Evolutionary conservation across 768 basidiomycete species (phyloP), one percentile per base, ranked within the genome.

Genomic region (Psilocybe subaeruginosa): DNA sequence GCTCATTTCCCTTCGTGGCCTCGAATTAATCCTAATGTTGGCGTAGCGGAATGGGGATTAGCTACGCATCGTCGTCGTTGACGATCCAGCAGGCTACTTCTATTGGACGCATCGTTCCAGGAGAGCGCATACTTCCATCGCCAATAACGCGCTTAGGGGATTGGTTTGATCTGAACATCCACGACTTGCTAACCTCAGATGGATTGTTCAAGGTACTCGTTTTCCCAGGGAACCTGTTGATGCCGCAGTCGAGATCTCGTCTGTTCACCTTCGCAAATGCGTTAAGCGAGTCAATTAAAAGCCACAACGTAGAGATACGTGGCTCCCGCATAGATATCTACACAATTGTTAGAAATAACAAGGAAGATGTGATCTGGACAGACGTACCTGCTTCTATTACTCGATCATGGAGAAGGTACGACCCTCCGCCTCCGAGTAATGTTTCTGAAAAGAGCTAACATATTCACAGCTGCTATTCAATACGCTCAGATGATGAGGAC

Each of bases 11-110:
- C 12, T 6, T 39, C 1, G n/a, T 31, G 9, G 23, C n/a, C 19
- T 35, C 19, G 8, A 11, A 7, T 7, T 19, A 31, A 30, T 11
- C 8, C 45, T 46, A 27, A 54, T 5, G 2, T 7, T 35, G 51
- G n/a, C 2, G 12, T 41, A 62, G 61, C 30, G 61, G 61, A 50
- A 62, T 62, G 16, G 61, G 61, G 9, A 61, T 61, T 8, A 56
- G 37, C n/a, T 61, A 61, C 19, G 55, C 60, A 8, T 43, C 46
- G 14, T 61, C 61, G 16, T 33, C 31, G 12, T 43, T 62, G 41
- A 62, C 56, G 0, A 14, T 51, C 27, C 54, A 51, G 30, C 37
- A 35, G 16, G 12, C 61, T 8, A 8, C 33, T 16, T 3, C 19
- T 14, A 37, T 58, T 23, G 61, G 56, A 6, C 11, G 41, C 30